Percentiles rank a stretch among this genome's conserved stretches.
Conservation (phyloP, 2,329 filamentous ascomycete genomes). For the Teratosphaeria nubilosa region DNA sequence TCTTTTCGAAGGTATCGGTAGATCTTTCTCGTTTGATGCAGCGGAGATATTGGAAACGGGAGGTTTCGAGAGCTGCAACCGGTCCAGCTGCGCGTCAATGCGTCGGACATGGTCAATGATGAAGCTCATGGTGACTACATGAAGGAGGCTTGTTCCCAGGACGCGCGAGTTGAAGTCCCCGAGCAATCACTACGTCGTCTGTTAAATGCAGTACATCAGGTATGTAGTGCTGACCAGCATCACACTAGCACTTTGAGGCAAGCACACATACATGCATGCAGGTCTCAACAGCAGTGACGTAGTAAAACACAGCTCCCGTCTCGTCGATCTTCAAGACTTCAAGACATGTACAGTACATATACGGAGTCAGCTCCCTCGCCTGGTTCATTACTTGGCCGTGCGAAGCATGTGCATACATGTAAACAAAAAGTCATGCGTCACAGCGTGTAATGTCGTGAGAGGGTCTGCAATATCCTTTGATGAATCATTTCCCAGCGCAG, state of each 20-base stretch:
- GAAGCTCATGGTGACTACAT: conserved; percentile 23
- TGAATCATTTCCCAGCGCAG: too few species aligned
- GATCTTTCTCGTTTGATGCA: conserved; percentile 4
- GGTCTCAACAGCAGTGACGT: not conserved
- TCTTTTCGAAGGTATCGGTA: conserved; percentile 14
- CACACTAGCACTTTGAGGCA: not conserved
- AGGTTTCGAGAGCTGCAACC: conserved; percentile 39
- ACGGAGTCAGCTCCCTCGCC: too few species aligned
- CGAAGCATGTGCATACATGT: too few species aligned
- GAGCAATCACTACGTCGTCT: not conserved
- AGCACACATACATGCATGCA: not conserved
- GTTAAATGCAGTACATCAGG: not conserved
- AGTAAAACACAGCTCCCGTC: not conserved
- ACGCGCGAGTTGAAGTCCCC: too few species aligned
- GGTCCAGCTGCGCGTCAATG: conserved; percentile 49
- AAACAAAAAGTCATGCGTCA: too few species aligned
- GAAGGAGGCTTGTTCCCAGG: not conserved
- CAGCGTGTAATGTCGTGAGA: too few species aligned
- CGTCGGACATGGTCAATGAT: conserved; percentile 41
- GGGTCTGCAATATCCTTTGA: too few species aligned
- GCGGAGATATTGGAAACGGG: conserved; percentile 8
- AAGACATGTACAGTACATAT: too few species aligned
- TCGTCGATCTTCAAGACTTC: not conserved
- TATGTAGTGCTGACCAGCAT: not conserved
- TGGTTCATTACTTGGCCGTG: too few species aligned